phyloP scores from a whole-genome alignment of 1,284 basidiomycete genomes.

The Moesziomyces parantarcticus region DNA sequence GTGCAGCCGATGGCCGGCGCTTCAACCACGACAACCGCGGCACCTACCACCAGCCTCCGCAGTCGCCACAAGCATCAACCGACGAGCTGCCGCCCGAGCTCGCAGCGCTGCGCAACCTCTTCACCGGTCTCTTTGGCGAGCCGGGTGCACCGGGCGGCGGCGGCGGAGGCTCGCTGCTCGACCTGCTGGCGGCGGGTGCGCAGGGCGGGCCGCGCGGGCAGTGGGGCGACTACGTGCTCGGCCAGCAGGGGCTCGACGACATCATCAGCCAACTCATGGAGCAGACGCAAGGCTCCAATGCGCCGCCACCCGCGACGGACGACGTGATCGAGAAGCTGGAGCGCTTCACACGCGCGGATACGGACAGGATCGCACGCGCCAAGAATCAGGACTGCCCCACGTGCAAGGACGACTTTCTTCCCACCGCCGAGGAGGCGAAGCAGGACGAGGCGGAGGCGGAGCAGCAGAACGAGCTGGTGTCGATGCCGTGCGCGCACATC shows the following conservation, averaged over 20 bases:
- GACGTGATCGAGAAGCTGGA: conserved; percentile 55
- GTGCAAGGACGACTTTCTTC: conserved; percentile 58
- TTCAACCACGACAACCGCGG: conserved; percentile 58
- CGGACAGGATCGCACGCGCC: conserved; percentile 33
- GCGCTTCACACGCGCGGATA: conserved; percentile 38
- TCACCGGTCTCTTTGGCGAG: conserved; percentile 53
- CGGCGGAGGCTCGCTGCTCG: conserved; percentile 22
- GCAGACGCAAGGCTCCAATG: conserved; percentile 53
- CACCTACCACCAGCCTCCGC: conserved; percentile 27
- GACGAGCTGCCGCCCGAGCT: conserved; percentile 50
- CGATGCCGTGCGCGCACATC: conserved; percentile 58
- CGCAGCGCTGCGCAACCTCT: conserved; percentile 49
- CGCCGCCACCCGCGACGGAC: conserved; percentile 54
- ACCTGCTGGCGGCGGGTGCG: conserved; percentile 40
- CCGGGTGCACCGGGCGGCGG: conserved; percentile 38
- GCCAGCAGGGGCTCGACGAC: conserved; percentile 58
- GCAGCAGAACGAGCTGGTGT: conserved; percentile 53
- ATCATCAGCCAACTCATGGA: conserved; percentile 64
- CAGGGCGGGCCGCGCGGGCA: conserved; percentile 40
- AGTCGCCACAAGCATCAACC: conserved; percentile 7
- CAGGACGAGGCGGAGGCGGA: conserved; percentile 22
- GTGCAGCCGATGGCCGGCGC: conserved; percentile 53
- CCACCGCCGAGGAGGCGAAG: conserved; percentile 1
- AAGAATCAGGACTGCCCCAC: conserved; percentile 60
- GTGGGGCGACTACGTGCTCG: conserved; percentile 58